A percentile compares a stretch with the other conserved stretches of the same genome.
phyloP scores from a whole-genome alignment of 1,284 basidiomycete genomes.

The Papiliotrema flavescens region DNA sequence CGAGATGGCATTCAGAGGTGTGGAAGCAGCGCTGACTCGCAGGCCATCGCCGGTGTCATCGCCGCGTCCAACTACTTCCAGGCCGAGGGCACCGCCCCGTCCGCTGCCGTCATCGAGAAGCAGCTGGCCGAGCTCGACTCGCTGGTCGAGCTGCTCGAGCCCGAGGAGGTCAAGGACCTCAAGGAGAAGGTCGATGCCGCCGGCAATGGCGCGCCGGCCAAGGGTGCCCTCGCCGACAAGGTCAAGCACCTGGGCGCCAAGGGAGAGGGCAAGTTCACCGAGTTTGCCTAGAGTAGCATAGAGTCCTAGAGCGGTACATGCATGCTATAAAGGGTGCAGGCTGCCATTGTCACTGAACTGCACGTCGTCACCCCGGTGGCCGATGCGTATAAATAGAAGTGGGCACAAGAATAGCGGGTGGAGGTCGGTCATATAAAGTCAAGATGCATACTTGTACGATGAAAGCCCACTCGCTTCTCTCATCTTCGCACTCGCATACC shows the following conservation, averaged over 20 bases:
- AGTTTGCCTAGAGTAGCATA: conserved; percentile 40
- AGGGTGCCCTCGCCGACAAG: conserved; percentile 40
- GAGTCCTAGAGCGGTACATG: neutral
- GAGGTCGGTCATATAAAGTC: too few species aligned
- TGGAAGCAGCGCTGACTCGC: neutral
- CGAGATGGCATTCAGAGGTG: neutral
- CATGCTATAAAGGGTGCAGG: too few species aligned
- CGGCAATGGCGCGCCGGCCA: conserved; percentile 48
- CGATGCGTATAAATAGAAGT: too few species aligned
- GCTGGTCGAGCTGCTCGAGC: conserved; percentile 53
- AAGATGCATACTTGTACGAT: too few species aligned
- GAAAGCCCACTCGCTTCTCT: too few species aligned
- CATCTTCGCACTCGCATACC: too few species aligned
- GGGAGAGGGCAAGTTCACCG: conserved; percentile 52
- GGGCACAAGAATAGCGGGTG: too few species aligned
- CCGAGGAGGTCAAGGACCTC: conserved; percentile 54
- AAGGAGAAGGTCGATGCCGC: conserved; percentile 54
- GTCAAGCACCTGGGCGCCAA: conserved; percentile 36
- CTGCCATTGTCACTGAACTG: too few species aligned
- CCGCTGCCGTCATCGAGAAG: conserved; percentile 53
- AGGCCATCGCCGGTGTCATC: conserved; percentile 51
- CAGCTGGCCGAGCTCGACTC: conserved; percentile 56
- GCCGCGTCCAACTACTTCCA: conserved; percentile 58
- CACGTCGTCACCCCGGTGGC: too few species aligned
- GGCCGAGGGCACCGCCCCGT: conserved; percentile 50